Conservation (phyloP, 2,329 filamentous ascomycete genomes). For the Teratosphaeria nubilosa region DNA sequence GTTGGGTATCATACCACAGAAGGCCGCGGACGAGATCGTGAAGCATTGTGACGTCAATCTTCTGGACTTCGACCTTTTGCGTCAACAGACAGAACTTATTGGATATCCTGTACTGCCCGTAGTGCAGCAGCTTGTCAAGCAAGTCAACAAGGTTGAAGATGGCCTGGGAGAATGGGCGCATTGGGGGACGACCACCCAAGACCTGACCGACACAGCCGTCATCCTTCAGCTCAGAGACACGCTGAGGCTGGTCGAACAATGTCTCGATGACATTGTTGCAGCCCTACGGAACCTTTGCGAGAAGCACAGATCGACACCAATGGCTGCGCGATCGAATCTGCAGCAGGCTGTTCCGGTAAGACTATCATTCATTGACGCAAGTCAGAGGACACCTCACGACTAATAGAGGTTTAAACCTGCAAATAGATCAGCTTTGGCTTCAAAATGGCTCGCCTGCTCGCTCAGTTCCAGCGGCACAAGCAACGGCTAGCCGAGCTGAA, state of each 20-base stretch:
- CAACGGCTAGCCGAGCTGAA: constrained; percentile 16
- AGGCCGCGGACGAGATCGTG: constrained; percentile 19
- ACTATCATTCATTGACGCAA: background rate
- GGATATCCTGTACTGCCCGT: constrained; percentile 24
- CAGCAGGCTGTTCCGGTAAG: constrained; percentile 23
- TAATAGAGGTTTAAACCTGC: background rate
- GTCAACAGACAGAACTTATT: constrained; percentile 20
- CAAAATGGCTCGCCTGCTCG: constrained; percentile 23
- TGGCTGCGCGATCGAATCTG: constrained; percentile 22
- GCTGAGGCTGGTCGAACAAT: constrained; percentile 10
- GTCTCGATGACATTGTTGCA: constrained; percentile 10
- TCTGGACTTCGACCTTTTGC: constrained; percentile 15
- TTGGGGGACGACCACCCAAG: constrained; percentile 23
- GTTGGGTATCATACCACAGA: constrained; percentile 21
- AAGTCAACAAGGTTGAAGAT: constrained; percentile 13
- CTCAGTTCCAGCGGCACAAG: constrained; percentile 20
- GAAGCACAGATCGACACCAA: constrained; percentile 16
- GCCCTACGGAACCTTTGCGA: constrained; percentile 11
- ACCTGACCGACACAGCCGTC: constrained; percentile 21
- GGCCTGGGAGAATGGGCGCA: constrained; percentile 22
- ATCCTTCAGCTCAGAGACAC: constrained; percentile 22
- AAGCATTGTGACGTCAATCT: constrained; percentile 14
- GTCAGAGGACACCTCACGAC: background rate
- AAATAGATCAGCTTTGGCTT: constrained; percentile 20
- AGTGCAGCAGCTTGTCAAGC: constrained; percentile 18